Evolutionary conservation across 257 asterid species (phyloP), one percentile per base, ranked within the genome.

Genomic region (Capsicum chinense): DNA sequence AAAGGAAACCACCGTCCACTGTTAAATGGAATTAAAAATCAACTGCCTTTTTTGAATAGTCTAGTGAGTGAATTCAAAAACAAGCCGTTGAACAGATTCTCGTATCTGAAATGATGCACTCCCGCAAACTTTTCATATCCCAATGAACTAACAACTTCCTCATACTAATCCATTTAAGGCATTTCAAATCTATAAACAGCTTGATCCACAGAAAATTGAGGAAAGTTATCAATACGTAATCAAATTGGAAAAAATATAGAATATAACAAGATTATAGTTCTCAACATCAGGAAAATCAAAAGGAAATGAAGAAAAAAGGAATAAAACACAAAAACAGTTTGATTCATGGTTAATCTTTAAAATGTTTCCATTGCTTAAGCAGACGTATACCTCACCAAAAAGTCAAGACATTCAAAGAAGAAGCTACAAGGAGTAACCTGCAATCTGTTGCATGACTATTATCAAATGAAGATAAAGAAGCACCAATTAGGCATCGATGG

Each of bases 161-260:
- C 85, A 84, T 62, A 82, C 39, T 15, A 13, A 80, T 83, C 86
- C 87, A 83, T 71, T 85, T 84, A 83, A 70, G 83, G 69, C 48
- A 85, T 57, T 48, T 69, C 84, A 69, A 57, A n/a, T 21, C 81
- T 76, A 74, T 74, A 76, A 76, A 47, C 12, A 76, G 81, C 63
- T 33, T 11, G 47, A 76, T 52, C 48, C 81, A 76, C 81, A 76
- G 63, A 54, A 76, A 76, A 76, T 76, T 76, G 81, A 76, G 60
- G 60, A 56, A 74, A 52, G 63, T 76, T 76, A 76, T 52, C 60
- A 76, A 26, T 26, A 76, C 7, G 5, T 13, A 21, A 52, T 26
- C 63, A 76, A 76, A 76, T 33, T 26, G 63, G 11, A 15, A 52
- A 9, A 76, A 76, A 26, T 19, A 13, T 14, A 52, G 63, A 76